phyloP scores from a whole-genome alignment of 2,329 filamentous ascomycete species.

The Phaeophleospora eucalypticola region DNA sequence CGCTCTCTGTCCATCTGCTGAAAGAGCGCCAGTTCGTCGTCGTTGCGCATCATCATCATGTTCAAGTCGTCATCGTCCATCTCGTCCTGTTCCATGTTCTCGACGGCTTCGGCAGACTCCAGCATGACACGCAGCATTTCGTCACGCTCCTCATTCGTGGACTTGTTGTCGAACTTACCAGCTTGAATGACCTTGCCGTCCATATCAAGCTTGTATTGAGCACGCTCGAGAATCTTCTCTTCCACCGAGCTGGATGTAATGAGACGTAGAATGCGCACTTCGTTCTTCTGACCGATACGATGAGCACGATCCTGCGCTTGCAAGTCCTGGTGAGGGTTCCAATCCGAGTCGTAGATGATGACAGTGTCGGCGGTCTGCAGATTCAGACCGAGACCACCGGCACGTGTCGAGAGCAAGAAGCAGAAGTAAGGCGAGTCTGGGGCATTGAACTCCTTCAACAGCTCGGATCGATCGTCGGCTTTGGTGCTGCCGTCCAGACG shows the following conservation, averaged over 20 bases:
- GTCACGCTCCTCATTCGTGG: conserved; percentile 95
- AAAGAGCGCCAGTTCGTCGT: conserved; percentile 74
- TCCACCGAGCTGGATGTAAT: conserved; percentile 97
- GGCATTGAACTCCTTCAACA: conserved; percentile 84
- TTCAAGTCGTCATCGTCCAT: conserved; percentile 99
- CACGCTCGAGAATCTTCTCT: conserved; percentile 96
- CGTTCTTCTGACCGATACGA: conserved; percentile 99
- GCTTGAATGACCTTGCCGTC: conserved; percentile 99
- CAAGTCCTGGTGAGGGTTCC: conserved; percentile 99
- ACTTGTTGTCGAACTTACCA: conserved; percentile 99
- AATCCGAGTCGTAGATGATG: conserved; percentile 99
- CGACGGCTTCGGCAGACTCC: conserved; percentile 68
- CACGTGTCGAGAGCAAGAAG: conserved; percentile 96
- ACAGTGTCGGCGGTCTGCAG: conserved; percentile 97
- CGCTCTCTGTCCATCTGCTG: conserved; percentile 79
- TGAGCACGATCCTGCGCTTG: conserved; percentile 99
- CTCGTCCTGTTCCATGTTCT: conserved; percentile 81
- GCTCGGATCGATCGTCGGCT: conserved; percentile 89
- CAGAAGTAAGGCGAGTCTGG: conserved; percentile 92
- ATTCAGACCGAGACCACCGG: conserved; percentile 95
- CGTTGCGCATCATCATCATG: conserved; percentile 83
- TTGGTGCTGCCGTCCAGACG: conserved; percentile 96
- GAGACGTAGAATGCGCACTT: conserved; percentile 90
- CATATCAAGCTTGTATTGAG: conserved; percentile 97
- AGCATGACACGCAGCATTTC: conserved; percentile 91